Evolutionary conservation across 805 yeast genomes (phyloP).

Genomic region (Ogataea ganodermae): DNA sequence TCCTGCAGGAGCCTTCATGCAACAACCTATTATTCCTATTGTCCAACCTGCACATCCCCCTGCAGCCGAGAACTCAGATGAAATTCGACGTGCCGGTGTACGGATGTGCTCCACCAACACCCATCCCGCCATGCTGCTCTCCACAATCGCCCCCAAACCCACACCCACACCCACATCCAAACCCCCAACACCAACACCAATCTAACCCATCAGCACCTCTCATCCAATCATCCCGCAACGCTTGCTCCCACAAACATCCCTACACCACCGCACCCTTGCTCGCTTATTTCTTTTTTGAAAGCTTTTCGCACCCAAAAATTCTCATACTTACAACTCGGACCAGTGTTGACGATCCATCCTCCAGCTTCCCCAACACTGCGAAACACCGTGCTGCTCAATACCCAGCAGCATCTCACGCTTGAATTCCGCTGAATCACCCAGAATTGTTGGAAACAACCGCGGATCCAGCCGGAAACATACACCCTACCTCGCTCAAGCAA

Average conservation of each 20-base stretch:
- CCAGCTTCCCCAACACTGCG: neutral
- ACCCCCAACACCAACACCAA: too few relatives aligned
- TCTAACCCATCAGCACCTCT: too few relatives aligned
- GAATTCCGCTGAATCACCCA: too few relatives aligned
- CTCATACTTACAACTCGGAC: conserved; percentile 3
- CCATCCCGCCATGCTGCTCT: neutral
- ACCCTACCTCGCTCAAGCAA: neutral
- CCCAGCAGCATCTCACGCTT: too few relatives aligned
- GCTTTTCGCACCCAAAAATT: conserved; percentile 6
- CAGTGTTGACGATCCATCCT: neutral
- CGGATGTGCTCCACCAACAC: neutral
- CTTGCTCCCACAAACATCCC: neutral
- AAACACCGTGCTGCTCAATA: neutral
- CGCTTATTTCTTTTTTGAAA: conserved; percentile 3
- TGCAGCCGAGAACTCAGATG: conserved; percentile 4
- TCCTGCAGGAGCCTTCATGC: neutral
- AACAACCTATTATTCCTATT: too few relatives aligned
- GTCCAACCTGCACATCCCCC: neutral
- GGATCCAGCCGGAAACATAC: neutral
- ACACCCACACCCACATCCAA: neutral
- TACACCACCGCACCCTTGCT: conserved; percentile 5
- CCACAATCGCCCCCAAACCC: neutral
- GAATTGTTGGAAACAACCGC: neutral
- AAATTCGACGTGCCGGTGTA: conserved; percentile 1
- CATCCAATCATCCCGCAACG: too few relatives aligned